Evolutionary conservation across 1,284 basidiomycete genomes (phyloP).

Genomic region (Austropuccinia psidii): DNA sequence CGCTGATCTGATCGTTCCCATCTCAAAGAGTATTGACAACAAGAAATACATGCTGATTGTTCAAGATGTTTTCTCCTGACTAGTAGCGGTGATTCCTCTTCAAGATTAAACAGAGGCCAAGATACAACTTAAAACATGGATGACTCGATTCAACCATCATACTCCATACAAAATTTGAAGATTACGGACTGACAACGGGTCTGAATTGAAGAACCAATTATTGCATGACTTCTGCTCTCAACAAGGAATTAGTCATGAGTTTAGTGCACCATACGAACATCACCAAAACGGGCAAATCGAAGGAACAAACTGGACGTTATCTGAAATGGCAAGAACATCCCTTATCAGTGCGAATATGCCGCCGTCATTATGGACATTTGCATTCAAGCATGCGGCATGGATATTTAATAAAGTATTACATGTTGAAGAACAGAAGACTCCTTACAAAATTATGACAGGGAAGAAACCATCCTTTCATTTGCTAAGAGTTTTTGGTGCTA

Average conservation of each 20-base stretch:
- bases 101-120: not conserved
- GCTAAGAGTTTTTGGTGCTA: not conserved
- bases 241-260: not conserved
- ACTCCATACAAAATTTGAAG: not conserved
- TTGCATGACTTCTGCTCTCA: not conserved
- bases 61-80: not conserved
- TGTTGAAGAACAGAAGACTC: not conserved
- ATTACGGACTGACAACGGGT: not conserved
- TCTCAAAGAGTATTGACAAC: not conserved
- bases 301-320: not conserved
- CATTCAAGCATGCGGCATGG: not conserved
- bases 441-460: not conserved
- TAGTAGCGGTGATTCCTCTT: not conserved
- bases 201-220: not conserved
- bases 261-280: not conserved
- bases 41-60: not conserved
- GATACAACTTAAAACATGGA: not conserved
- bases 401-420: not conserved
- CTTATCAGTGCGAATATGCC: not conserved
- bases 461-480: not conserved
- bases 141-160: not conserved
- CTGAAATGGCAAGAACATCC: not conserved
- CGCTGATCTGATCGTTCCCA: not conserved
- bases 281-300: constrained; percentile 10
- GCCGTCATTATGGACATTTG: not conserved